phyloP scores from a whole-genome alignment of 1,284 basidiomycete genomes.

The Vanrija pseudolonga region DNA sequence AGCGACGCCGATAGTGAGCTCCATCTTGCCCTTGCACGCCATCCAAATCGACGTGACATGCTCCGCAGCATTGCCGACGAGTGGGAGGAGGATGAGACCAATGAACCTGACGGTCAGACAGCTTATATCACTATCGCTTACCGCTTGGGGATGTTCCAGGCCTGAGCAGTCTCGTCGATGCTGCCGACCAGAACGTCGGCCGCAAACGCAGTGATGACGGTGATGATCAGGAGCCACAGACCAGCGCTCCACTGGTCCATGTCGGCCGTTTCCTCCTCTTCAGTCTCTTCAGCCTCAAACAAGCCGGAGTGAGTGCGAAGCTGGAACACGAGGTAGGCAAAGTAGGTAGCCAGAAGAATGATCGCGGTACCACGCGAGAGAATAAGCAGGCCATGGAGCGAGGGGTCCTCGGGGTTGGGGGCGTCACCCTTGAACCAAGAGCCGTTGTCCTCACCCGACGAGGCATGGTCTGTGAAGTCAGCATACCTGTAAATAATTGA shows the following conservation, averaged over 20 bases:
- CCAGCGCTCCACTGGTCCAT: constrained; percentile 70
- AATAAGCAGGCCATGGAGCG: constrained; percentile 59
- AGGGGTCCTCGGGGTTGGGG: constrained; percentile 37
- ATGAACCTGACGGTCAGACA: constrained; percentile 38
- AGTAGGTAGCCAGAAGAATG: constrained; percentile 74
- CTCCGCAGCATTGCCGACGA: constrained; percentile 68
- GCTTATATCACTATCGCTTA: constrained; percentile 33
- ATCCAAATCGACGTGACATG: constrained; percentile 78
- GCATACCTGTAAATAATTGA: background rate
- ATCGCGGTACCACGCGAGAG: constrained; percentile 83
- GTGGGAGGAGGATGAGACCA: constrained; percentile 54
- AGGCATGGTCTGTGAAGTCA: constrained; percentile 30
- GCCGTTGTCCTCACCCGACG: constrained; percentile 20
- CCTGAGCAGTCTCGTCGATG: constrained; percentile 79
- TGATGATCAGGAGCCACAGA: constrained; percentile 58
- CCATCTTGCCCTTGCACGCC: constrained; percentile 67
- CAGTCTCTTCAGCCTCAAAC: constrained; percentile 53
- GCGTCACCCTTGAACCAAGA: constrained; percentile 5
- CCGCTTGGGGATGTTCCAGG: constrained; percentile 74
- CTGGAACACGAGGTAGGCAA: constrained; percentile 64
- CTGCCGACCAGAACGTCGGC: constrained; percentile 70
- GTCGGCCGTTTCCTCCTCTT: constrained; percentile 56
- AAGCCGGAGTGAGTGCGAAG: constrained; percentile 56
- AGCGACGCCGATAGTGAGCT: constrained; percentile 80
- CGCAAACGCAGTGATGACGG: constrained; percentile 77